These are phyloP conservation scores for Alternaria ventricosa DNA, from an alignment of 2,329 filamentous ascomycete species.

Conservation along the genomic window DNA sequence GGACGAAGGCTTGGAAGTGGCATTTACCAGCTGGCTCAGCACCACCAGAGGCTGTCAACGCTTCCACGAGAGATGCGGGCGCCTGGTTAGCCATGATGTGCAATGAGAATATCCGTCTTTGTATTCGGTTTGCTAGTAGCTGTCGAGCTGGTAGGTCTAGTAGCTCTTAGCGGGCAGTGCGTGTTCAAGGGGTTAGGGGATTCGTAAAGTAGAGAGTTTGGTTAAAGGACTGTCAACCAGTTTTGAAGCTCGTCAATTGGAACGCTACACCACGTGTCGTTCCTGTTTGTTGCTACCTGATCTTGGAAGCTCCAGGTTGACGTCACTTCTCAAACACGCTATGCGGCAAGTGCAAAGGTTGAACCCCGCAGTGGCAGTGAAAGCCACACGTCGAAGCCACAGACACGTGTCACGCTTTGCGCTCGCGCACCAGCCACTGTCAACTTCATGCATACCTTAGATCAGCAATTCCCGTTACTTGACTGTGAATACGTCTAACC, in stretches of 20 bases:
- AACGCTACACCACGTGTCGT: constrained; percentile 1
- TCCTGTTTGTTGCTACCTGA: constrained; percentile 2
- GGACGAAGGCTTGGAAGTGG: not conserved
- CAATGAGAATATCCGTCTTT: not conserved
- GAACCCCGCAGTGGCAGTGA: constrained; percentile 4
- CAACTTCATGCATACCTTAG: not conserved
- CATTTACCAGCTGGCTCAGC: constrained; percentile 48
- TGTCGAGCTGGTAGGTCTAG: not conserved
- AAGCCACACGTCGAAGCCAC: constrained; percentile 2
- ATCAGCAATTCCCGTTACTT: constrained; percentile 3
- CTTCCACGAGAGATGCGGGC: constrained; percentile 42
- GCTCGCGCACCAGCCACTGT: not conserved
- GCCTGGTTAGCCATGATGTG: constrained; percentile 13
- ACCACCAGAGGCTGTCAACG: constrained; percentile 51
- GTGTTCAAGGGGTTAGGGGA: not conserved
- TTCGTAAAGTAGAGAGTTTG: not conserved
- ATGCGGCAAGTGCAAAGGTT: not conserved
- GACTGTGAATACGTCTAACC: not conserved
- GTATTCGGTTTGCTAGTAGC: not conserved
- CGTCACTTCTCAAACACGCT: constrained; percentile 1
- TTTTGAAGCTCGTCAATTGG: not conserved
- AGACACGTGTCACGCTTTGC: not conserved
- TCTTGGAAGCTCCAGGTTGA: constrained; percentile 2
- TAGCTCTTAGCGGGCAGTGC: not conserved
- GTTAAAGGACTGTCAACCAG: not conserved